Conservation (phyloP, 345 rosid genomes). For the Microcos paniculata region DNA sequence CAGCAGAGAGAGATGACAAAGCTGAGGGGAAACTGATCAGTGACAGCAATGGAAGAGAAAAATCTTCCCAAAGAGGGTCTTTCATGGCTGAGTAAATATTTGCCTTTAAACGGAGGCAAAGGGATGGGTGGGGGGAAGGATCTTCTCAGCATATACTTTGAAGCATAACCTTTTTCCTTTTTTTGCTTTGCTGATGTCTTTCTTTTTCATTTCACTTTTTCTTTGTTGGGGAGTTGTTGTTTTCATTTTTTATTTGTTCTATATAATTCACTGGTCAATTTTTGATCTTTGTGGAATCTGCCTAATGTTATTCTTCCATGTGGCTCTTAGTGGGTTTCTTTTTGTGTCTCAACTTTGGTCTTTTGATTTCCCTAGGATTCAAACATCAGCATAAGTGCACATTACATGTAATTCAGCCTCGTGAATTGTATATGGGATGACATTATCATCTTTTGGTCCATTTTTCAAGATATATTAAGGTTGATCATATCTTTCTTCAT, state of each 20-base stretch:
- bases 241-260: background rate
- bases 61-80: background rate
- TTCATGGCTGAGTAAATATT: background rate
- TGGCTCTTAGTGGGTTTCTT: slow-evolving; percentile 2
- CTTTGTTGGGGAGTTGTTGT: background rate
- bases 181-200: slow-evolving; percentile 13
- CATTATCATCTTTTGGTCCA: no score
- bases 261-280: slow-evolving; percentile 6
- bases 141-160: slow-evolving; percentile 45
- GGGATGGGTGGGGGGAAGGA: slow-evolving; percentile 28
- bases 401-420: background rate
- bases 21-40: no score
- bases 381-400: background rate
- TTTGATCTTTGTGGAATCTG: slow-evolving; percentile 32
- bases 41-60: background rate
- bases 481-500: no score
- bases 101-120: slow-evolving; percentile 7
- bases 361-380: background rate
- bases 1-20: background rate
- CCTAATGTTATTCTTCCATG: slow-evolving; percentile 16
- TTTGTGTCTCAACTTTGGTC: background rate
- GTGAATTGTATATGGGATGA: background rate
- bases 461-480: no score
- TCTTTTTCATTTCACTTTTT: background rate
- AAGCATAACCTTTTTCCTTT: slow-evolving; percentile 5